These are phyloP conservation scores for Rhizoctonia solani DNA, from an alignment of 1,284 basidiomycete genomes.

Conservation along the genomic window DNA sequence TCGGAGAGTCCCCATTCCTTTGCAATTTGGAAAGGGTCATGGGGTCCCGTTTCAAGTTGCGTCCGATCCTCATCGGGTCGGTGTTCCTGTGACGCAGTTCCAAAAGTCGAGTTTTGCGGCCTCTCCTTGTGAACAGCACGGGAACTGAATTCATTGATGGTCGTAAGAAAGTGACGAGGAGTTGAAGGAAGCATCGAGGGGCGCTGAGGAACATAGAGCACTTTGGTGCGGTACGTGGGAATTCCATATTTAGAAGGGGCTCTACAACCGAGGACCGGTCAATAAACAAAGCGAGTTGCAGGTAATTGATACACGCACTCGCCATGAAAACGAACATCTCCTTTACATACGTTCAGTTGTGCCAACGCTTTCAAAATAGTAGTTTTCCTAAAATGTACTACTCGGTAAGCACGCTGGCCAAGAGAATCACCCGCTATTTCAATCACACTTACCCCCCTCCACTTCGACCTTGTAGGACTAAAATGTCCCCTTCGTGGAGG, in stretches of 20 bases:
- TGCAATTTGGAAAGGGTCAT: slow-evolving; percentile 61
- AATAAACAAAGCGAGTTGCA: background rate
- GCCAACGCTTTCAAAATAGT: slow-evolving; percentile 82
- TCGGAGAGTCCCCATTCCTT: slow-evolving; percentile 67
- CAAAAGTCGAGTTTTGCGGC: background rate
- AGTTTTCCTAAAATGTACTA: slow-evolving; percentile 65
- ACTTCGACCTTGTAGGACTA: slow-evolving; percentile 74
- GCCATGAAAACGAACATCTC: slow-evolving; percentile 66
- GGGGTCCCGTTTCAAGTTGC: slow-evolving; percentile 41
- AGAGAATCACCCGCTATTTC: background rate
- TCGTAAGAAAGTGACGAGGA: slow-evolving; percentile 69
- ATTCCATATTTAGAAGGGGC: slow-evolving; percentile 45
- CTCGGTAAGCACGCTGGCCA: background rate
- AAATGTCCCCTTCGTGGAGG: slow-evolving; percentile 69
- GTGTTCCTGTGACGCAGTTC: slow-evolving; percentile 4
- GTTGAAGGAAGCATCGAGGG: slow-evolving; percentile 81
- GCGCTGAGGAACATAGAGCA: slow-evolving; percentile 84
- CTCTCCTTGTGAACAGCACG: slow-evolving; percentile 47
- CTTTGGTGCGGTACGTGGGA: slow-evolving; percentile 72
- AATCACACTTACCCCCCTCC: slow-evolving; percentile 59
- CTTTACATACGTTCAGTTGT: slow-evolving; percentile 73
- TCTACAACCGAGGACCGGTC: too few relatives aligned
- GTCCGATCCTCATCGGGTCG: slow-evolving; percentile 36
- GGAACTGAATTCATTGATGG: slow-evolving; percentile 60
- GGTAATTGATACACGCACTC: slow-evolving; percentile 52